phyloP scores from a whole-genome alignment of 345 rosid genomes.

The Corchorus capsularis region DNA sequence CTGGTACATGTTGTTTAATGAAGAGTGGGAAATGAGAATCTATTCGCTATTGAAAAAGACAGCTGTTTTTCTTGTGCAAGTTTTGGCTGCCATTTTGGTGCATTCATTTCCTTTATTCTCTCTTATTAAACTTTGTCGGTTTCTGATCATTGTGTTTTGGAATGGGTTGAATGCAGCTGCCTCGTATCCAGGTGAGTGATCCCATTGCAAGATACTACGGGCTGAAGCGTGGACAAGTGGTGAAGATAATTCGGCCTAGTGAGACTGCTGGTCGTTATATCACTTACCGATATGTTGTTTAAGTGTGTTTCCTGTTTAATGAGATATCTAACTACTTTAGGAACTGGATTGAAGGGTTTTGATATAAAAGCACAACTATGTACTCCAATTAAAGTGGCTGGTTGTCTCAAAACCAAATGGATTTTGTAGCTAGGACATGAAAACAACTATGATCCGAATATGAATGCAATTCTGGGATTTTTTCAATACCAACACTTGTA shows the following conservation, averaged over 20 bases:
- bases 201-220: constrained; percentile 72
- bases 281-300: constrained; percentile 66
- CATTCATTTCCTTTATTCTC: background rate
- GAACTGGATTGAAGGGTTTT: background rate
- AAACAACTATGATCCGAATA: background rate
- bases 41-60: background rate
- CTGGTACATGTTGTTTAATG: background rate
- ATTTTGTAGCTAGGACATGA: background rate
- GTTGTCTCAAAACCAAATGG: background rate
- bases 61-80: background rate
- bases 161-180: constrained; percentile 43
- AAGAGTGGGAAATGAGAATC: background rate
- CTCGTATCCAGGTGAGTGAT: constrained; percentile 64
- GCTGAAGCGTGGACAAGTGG: constrained; percentile 71
- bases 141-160: background rate
- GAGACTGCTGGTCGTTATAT: constrained; percentile 76
- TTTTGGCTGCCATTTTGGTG: background rate
- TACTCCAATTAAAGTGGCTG: background rate
- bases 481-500: background rate
- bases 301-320: constrained; percentile 10
- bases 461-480: background rate
- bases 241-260: constrained; percentile 70
- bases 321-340: background rate
- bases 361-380: background rate
- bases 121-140: background rate